phyloP scores from a whole-genome alignment of 306 rosid species.

The Trichosanthes truncata region DNA sequence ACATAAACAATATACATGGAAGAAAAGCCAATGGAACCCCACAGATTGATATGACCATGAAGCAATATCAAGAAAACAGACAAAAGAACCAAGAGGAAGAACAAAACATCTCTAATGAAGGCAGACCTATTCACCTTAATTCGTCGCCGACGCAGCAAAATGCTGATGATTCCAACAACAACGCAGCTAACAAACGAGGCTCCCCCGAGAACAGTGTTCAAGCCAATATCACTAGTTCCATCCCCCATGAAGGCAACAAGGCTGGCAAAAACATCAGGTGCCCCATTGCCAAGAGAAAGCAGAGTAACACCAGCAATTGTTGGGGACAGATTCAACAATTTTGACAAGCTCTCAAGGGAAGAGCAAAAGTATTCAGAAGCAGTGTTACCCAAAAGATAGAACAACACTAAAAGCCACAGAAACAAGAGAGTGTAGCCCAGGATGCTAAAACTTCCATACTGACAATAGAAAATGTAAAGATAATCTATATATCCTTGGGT shows the following conservation, averaged over 20 bases:
- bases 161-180: slow-evolving; percentile 60
- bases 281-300: slow-evolving; percentile 85
- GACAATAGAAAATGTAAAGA: slow-evolving; percentile 60
- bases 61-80: slow-evolving; percentile 39
- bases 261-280: slow-evolving; percentile 75
- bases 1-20: slow-evolving; percentile 59
- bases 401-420: slow-evolving; percentile 60
- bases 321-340: slow-evolving; percentile 53
- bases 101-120: slow-evolving; percentile 50
- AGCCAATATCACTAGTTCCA: slow-evolving; percentile 44
- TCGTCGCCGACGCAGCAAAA: slow-evolving; percentile 22
- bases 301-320: slow-evolving; percentile 86
- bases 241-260: slow-evolving; percentile 52
- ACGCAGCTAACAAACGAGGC: slow-evolving; percentile 52
- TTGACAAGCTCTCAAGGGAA: slow-evolving; percentile 56
- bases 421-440: slow-evolving; percentile 30
- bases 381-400: slow-evolving; percentile 71
- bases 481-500: slow-evolving; percentile 63
- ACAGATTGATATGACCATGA: slow-evolving; percentile 37
- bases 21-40: slow-evolving; percentile 49
- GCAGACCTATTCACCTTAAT: slow-evolving; percentile 32
- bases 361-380: slow-evolving; percentile 74
- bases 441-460: slow-evolving; percentile 28
- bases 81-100: slow-evolving; percentile 47
- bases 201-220: slow-evolving; percentile 72